Percentiles rank a stretch among this genome's conserved stretches.
Conservation (phyloP, 2,329 filamentous ascomycete genomes). For the Hymenoscyphus occultus region DNA sequence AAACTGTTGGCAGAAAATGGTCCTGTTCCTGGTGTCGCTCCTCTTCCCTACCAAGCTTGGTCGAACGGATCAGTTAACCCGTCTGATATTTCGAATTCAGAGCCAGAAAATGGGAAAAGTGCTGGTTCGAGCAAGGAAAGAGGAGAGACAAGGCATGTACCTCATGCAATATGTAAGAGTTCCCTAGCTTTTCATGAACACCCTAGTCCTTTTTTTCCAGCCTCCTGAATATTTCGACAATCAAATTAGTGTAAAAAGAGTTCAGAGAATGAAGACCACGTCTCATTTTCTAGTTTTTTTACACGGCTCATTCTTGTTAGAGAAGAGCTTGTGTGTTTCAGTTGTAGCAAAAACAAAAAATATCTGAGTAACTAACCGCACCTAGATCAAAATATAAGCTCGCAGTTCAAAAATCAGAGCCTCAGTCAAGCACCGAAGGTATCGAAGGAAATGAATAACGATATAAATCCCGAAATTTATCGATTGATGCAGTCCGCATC, state of each 20-base stretch:
- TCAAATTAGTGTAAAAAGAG: not conserved
- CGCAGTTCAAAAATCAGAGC: constrained; percentile 25
- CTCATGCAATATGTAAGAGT: constrained; percentile 35
- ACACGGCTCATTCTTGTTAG: too few species aligned
- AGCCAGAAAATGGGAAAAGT: not conserved
- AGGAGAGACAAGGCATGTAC: constrained; percentile 25
- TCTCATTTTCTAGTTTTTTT: too few species aligned
- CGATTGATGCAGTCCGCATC: constrained; percentile 30
- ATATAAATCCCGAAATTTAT: not conserved
- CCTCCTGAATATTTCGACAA: not conserved
- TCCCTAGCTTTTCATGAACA: too few species aligned
- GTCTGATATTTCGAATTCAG: constrained; percentile 28
- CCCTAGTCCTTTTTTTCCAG: too few species aligned
- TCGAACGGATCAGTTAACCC: constrained; percentile 29
- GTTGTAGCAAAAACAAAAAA: too few species aligned
- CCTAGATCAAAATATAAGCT: constrained; percentile 30
- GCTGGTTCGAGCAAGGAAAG: constrained; percentile 17
- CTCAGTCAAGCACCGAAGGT: constrained; percentile 16
- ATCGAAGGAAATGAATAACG: constrained; percentile 12
- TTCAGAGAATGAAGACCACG: not conserved
- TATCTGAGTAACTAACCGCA: constrained; percentile 9
- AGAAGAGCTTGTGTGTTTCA: too few species aligned
- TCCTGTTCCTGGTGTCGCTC: not conserved
- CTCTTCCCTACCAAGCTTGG: not conserved
- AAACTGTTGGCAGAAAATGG: constrained; percentile 3